Conservation (phyloP, 2,329 filamentous ascomycete species). For the Ascochyta clinopodiicola region DNA sequence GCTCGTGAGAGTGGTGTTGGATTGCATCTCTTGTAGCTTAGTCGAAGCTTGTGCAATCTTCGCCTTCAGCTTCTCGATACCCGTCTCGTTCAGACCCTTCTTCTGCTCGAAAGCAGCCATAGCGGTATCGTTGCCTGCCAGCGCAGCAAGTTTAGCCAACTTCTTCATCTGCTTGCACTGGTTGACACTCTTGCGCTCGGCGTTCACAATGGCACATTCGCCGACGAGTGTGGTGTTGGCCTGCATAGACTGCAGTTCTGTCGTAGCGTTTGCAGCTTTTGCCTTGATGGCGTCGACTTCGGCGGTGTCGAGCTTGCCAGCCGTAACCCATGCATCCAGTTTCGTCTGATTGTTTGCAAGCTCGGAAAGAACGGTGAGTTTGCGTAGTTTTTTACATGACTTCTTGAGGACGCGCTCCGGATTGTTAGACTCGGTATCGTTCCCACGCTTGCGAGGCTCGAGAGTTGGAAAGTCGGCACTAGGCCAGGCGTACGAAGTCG, state of each 20-base stretch:
- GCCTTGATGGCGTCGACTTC: slow-evolving; percentile 34
- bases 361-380: slow-evolving; percentile 29
- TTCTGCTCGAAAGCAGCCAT: slow-evolving; percentile 29
- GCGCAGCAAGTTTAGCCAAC: slow-evolving; percentile 26
- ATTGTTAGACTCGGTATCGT: slow-evolving; percentile 11
- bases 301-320: slow-evolving; percentile 29
- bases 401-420: slow-evolving; percentile 23
- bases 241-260: slow-evolving; percentile 29
- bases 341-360: slow-evolving; percentile 40
- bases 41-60: slow-evolving; percentile 28
- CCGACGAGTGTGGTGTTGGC: slow-evolving; percentile 36
- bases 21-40: slow-evolving; percentile 30
- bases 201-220: slow-evolving; percentile 34
- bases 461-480: slow-evolving; percentile 20
- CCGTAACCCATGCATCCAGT: slow-evolving; percentile 32
- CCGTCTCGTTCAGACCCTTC: slow-evolving; percentile 31
- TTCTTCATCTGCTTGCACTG: slow-evolving; percentile 34
- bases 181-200: slow-evolving; percentile 25
- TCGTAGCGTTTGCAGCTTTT: slow-evolving; percentile 33
- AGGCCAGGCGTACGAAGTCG: slow-evolving; percentile 29
- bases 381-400: slow-evolving; percentile 31
- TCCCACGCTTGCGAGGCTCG: slow-evolving; percentile 29
- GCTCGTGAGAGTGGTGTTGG: slow-evolving; percentile 37
- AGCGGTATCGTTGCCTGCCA: slow-evolving; percentile 37
- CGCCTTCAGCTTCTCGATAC: slow-evolving; percentile 30